Conservation (phyloP, 441 rosid species). For the Erodium moschatum region DNA sequence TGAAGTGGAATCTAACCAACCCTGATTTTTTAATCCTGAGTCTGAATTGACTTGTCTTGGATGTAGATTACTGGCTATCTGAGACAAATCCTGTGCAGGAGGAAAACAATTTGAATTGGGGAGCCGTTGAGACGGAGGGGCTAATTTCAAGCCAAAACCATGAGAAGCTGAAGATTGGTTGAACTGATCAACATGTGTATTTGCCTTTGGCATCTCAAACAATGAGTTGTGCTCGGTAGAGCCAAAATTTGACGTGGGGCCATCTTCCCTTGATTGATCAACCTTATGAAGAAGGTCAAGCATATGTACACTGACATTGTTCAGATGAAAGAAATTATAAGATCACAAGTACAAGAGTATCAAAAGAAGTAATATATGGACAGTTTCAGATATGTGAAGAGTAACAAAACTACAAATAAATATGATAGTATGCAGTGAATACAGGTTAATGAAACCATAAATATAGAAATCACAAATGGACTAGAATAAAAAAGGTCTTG, state of each 20-base stretch:
- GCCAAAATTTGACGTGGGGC: constrained; percentile 21
- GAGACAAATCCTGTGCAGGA: constrained; percentile 35
- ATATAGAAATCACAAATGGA: neutral
- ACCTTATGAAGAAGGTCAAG: constrained; percentile 27
- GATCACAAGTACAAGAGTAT: neutral
- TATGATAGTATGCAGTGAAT: neutral
- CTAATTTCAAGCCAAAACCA: constrained; percentile 35
- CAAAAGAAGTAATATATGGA: neutral
- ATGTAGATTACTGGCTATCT: constrained; percentile 7
- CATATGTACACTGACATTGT: neutral
- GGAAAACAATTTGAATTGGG: constrained; percentile 28
- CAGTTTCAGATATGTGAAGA: neutral
- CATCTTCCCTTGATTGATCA: constrained; percentile 24
- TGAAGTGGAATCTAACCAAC: constrained; percentile 1
- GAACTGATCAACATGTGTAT: constrained; percentile 16
- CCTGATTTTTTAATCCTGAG: neutral
- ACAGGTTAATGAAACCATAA: constrained; percentile 6
- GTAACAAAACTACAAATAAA: neutral
- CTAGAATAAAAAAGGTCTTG: neutral
- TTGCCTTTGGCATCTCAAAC: constrained; percentile 19
- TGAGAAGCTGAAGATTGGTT: constrained; percentile 25
- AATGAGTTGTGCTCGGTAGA: constrained; percentile 16
- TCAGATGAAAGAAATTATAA: neutral
- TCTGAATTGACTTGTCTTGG: constrained; percentile 8
- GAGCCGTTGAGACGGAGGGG: constrained; percentile 64